Conservation (phyloP, 768 basidiomycete genomes). For the Russula brevipes region DNA sequence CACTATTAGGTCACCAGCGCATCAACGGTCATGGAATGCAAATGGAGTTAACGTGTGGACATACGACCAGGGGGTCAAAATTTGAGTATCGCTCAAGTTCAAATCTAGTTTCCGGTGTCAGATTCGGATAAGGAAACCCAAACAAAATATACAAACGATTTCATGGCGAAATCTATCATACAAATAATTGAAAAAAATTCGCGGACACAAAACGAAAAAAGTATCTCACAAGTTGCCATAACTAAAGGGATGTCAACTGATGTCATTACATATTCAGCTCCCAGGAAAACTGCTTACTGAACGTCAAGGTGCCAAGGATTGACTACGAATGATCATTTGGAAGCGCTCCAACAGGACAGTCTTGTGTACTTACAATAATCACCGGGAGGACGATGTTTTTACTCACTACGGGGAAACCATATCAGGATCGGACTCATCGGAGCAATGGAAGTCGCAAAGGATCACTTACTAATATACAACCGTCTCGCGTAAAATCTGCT, state of each 20-base stretch:
- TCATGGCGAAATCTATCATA: slow-evolving; percentile 41
- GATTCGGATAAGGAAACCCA: background rate
- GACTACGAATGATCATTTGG: slow-evolving; percentile 13
- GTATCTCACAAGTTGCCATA: slow-evolving; percentile 26
- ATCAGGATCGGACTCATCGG: too few relatives aligned
- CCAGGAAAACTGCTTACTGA: slow-evolving; percentile 32
- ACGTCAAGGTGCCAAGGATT: slow-evolving; percentile 39
- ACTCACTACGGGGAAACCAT: too few relatives aligned
- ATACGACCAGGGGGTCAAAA: slow-evolving; percentile 33
- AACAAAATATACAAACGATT: slow-evolving; percentile 35
- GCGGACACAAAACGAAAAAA: background rate
- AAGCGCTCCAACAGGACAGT: background rate
- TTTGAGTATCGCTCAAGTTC: slow-evolving; percentile 34
- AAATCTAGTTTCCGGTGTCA: slow-evolving; percentile 19
- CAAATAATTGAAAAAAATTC: background rate
- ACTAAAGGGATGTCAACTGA: slow-evolving; percentile 11
- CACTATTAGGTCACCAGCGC: slow-evolving; percentile 37
- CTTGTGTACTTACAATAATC: too few relatives aligned
- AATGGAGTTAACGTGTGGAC: slow-evolving; percentile 12
- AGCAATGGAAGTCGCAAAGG: too few relatives aligned
- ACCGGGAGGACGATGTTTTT: too few relatives aligned
- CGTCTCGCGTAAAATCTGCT: too few relatives aligned
- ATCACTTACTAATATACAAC: too few relatives aligned
- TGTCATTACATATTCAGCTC: background rate
- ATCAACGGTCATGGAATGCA: background rate